These are phyloP conservation scores for Lipomyces spencermartinsiae DNA, from an alignment of 805 yeast genomes.

Conservation along the genomic window DNA sequence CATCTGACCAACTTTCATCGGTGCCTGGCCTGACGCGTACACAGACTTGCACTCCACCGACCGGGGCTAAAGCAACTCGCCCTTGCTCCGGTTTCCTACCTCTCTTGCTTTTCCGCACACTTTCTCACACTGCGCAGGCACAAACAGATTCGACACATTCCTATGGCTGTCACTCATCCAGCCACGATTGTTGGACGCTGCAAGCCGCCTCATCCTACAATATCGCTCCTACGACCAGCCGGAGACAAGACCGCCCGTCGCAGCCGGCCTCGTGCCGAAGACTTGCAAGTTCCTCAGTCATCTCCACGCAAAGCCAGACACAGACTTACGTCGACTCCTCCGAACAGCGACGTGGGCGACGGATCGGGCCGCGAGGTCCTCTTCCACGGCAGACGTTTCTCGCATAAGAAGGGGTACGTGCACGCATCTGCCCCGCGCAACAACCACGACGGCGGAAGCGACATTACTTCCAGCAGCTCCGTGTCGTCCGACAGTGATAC, in stretches of 20 bases:
- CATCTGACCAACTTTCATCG: too few species aligned
- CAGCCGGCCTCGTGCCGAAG: neutral
- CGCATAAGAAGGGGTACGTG: neutral
- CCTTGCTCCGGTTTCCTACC: too few species aligned
- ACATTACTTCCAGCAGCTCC: neutral
- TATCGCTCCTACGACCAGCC: neutral
- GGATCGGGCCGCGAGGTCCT: neutral
- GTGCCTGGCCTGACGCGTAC: too few species aligned
- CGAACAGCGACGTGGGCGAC: neutral
- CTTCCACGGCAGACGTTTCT: neutral
- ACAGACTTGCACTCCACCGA: too few species aligned
- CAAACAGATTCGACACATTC: neutral
- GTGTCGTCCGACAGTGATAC: neutral
- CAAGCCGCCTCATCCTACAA: neutral
- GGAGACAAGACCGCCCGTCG: neutral
- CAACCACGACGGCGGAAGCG: too few species aligned
- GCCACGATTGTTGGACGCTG: neutral
- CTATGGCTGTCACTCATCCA: neutral
- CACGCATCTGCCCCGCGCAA: too few species aligned
- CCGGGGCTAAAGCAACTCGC: too few species aligned
- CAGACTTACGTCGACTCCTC: neutral
- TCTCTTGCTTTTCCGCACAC: neutral
- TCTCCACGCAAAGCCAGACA: neutral
- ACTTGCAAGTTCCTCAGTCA: neutral
- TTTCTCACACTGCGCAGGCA: too few species aligned